Evolutionary conservation across 1,284 basidiomycete genomes (phyloP), one percentile per base, ranked within the genome.

Genomic region (Sporisorium sorghi): DNA sequence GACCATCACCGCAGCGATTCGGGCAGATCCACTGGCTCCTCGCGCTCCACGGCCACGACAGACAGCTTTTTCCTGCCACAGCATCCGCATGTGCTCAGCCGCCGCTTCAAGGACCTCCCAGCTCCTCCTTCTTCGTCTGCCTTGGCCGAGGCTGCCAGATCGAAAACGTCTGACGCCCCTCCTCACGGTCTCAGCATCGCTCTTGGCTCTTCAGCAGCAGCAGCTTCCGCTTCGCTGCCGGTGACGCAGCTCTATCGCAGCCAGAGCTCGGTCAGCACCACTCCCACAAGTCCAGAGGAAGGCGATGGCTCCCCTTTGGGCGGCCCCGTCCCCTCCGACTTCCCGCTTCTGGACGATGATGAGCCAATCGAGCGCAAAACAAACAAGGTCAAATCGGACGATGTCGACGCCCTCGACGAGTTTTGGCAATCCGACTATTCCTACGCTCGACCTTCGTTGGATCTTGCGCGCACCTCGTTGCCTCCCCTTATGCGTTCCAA

Each of bases 231-330:
- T 21, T 15, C 49, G 8, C 33, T 54, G 4, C 66, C 57, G 21
- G 15, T 58, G 1, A 11, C 58, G 19, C 35, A 28, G 8, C 62
- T 74, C 24, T 52, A 28, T 24, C 61, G 72, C 50, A 64, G 68
- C 52, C 60, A 66, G 30, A 75, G 72, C 59, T 75, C 68, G 17
- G 46, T 65, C 40, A 70, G 67, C 60, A 75, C 72, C 6, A 76
- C 71, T 30, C 74, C 74, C 7, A 76, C 66, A 1, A 76, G 70
- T 33, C 74, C 72, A 8, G 74, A 62, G 32, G 71, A 76, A 33
- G 71, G 40, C 3, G 50, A 33, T 19, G 52, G 48, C 12, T 59
- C 55, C 19, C 51, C 55, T 1, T 49, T 65, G 26, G 66, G 19
- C 10, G 28, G 23, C 3, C 47, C 58, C 3, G 44, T 21, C 2